Evolutionary conservation across 176 grass and related monocot genomes (phyloP), one percentile per base, ranked within the genome.

Genomic region (Neostapfia colusana): DNA sequence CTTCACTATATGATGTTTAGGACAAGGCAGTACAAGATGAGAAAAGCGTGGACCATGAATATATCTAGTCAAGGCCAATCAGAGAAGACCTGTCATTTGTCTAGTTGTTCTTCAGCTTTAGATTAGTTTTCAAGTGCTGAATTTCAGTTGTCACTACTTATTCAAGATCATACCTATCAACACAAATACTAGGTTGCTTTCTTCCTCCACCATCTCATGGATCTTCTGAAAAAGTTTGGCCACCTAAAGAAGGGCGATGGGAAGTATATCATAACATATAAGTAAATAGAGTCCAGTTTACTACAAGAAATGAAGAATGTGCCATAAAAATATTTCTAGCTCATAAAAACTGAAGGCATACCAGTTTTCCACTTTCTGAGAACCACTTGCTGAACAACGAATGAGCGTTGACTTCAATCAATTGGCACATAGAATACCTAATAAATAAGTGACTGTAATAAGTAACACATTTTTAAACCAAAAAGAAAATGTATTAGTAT

Each of bases 321-420:
- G 17, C 51, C 35, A 69, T 26, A 75, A 43, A 39, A 61, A 45
- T 59, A 15, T 53, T 54, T 69, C 37, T 45, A 46, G 18, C 17
- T 14, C 54, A 48, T 54, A 45, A 45, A 45, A 45, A 13, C 43
- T 45, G 43, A 45, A n/a, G 53, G 24, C 91, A 18, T 99, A 99
- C 95, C 89, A 99, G 45, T 90, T 99, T 99, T 45, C 95, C 95
- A 83, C 95, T 99, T 90, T 99, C 95, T 83, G 95, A 99, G 86
- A 99, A 99, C 95, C 95, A 99, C 87, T 99, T 99, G 89, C 95
- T 99, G 87, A 99, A 95, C 74, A 99, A 81, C 20, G 95, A 99
- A 88, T 99, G 95, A 72, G 95, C 95, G 83, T 99, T 99, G 67
- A 99, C 91, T 90, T 99, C 95, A 60, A 99, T 62, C 85, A 99